Evolutionary conservation across 345 rosid genomes (phyloP), one percentile per base, ranked within the genome.

Genomic region (Durio zibethinus): DNA sequence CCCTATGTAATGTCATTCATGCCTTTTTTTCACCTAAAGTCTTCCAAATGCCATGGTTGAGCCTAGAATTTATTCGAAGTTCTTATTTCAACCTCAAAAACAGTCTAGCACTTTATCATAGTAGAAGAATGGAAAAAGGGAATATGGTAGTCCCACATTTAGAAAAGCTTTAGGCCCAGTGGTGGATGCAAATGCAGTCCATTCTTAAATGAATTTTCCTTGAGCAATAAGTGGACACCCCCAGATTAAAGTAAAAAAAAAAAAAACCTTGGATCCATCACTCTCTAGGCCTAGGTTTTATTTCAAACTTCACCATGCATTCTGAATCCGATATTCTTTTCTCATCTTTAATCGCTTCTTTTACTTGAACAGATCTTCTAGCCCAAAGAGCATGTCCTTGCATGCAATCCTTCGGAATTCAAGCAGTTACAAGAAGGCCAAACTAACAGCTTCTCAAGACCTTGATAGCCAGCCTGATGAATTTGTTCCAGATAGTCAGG

Each of bases 371-470:
- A 87, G 92, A 50, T 48, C 74, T 29, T 47, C 81, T 12, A 84
- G 74, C 29, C 71, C 65, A 15, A 74, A 53, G 36, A 43, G 60
- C 81, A 42, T 85, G 78, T 72, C 83, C 14, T 78, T 90, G 83
- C 84, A 78, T 43, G 50, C 42, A 47, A 83, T 89, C 78, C 79
- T 90, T 21, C 83, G 81, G 81, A 86, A 84, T 73, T 89, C 94
- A 33, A 89, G 83, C 78, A 82, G 88, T 27, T 90, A 76, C 83
- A 89, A 89, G 81, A 85, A 81, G 73, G 89, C 91, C 27, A 89
- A 85, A 85, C 79, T 82, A 72, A 77, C 82, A 23, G 90, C 88
- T 35, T 80, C 89, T n/a, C 89, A 79, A 35, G 89, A 82, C 62
- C 31, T 74, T 0, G 89, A 88, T 47, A 82, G 86, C 79, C 87